Evolutionary conservation across 768 basidiomycete genomes (phyloP), one percentile per base, ranked within the genome.

Genomic region (Leucosporidium yakuticum): DNA sequence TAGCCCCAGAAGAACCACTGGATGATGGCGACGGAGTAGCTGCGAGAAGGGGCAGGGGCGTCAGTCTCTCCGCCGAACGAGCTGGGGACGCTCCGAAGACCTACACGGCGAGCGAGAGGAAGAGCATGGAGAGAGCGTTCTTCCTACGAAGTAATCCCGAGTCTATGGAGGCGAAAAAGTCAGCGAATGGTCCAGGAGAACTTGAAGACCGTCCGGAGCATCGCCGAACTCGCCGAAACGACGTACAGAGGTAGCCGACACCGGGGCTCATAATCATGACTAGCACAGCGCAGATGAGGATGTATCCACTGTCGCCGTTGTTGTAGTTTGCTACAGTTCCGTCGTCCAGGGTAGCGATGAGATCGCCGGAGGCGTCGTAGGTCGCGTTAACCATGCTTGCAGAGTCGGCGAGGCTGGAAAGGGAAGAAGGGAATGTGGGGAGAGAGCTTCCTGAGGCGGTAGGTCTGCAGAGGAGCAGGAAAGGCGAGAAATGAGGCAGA

Each of bases 1-100:
- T 91, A 94, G 77, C 94, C 94, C 94, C 94, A 96, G 83, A 95
- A 92, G 82, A 83, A 89, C 91, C 91, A 61, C 17, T 50, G 58
- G 32, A 60, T 4, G 3, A 55, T 53, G 31, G 53, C 25, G 15
- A 58, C 44, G 4, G 58, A 51, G 50, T 51, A 51, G 5, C 50
- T 51, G 50, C 2, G 14, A n/a, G n/a, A n/a, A n/a, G n/a, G n/a
- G n/a, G n/a, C n/a, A n/a, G n/a, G n/a, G n/a, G n/a, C n/a, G n/a
- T n/a, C n/a, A n/a, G n/a, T n/a, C n/a, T 21, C 21, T 27, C 8
- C 50, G 50, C 25, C 50, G 39, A 44, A 15, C 25, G 50, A 51
- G 7, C 50, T 27, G 8, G 50, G 50, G 14, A 2, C 9, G 50
- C 4, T 23, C n/a, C 6, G 49, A 4, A 51, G 8, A 32, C 55